Conservation (phyloP, 441 rosid genomes). For the Croton laevigatus region DNA sequence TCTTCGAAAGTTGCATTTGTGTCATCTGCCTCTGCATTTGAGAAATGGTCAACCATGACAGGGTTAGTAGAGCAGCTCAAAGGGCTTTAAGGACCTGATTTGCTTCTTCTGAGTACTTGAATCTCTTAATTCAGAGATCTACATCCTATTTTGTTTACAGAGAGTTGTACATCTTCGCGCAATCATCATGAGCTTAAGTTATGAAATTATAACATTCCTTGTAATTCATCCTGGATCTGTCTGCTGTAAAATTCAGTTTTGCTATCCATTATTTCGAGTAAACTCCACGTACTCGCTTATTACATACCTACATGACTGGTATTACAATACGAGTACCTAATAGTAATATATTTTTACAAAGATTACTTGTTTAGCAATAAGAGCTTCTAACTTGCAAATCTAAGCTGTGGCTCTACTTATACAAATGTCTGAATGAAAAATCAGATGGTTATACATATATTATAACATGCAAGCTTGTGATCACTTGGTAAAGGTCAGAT, state of each 20-base stretch:
- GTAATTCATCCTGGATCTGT: background rate
- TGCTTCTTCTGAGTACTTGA: background rate
- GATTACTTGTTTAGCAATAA: slow-evolving; percentile 17
- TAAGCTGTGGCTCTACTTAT: slow-evolving; percentile 29
- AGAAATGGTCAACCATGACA: slow-evolving; percentile 74
- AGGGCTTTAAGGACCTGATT: slow-evolving; percentile 47
- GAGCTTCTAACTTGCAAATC: slow-evolving; percentile 30
- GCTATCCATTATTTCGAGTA: no score
- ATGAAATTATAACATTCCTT: background rate
- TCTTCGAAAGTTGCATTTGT: slow-evolving; percentile 77
- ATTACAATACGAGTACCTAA: slow-evolving; percentile 20
- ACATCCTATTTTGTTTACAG: slow-evolving; percentile 8
- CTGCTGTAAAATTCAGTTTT: no score
- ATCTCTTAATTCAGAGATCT: slow-evolving; percentile 8
- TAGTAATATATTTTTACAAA: slow-evolving; percentile 22
- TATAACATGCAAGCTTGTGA: slow-evolving; percentile 30
- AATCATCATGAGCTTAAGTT: slow-evolving; percentile 24
- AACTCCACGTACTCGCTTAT: no score
- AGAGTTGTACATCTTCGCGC: slow-evolving; percentile 27
- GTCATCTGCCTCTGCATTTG: slow-evolving; percentile 73
- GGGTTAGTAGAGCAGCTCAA: slow-evolving; percentile 67
- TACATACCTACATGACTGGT: slow-evolving; percentile 3
- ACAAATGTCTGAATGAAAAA: slow-evolving; percentile 30
- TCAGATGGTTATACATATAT: slow-evolving; percentile 26
- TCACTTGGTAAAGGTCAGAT: slow-evolving; percentile 25